These are phyloP conservation scores for Nicotiana obtusifolia DNA, from an alignment of 257 asterid species.

Conservation along the genomic window DNA sequence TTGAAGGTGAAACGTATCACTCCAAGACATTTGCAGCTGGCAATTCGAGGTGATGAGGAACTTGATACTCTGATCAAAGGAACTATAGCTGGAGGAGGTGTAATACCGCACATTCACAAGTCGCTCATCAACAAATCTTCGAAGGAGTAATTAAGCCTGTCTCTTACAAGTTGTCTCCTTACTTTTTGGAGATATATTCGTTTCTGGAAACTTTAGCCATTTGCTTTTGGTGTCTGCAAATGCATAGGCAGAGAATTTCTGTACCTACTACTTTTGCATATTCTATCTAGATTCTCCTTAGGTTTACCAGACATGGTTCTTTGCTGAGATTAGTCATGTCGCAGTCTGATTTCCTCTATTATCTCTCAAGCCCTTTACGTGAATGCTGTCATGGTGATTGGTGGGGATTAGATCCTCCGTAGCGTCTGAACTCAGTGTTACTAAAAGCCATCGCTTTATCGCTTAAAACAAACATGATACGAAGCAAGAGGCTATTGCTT, in stretches of 20 bases:
- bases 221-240: constrained; percentile 7
- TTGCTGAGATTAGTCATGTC: background rate
- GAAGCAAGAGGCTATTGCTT: too few species aligned
- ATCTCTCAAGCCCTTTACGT: background rate
- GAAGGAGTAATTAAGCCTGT: constrained; percentile 15
- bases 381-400: too few species aligned
- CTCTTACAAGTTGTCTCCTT: background rate
- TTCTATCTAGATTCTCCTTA: constrained; percentile 8
- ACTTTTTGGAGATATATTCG: background rate
- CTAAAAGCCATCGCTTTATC: too few species aligned
- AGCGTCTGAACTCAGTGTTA: too few species aligned
- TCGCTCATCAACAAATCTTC: constrained; percentile 36
- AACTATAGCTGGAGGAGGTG: constrained; percentile 39
- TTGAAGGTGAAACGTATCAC: constrained; percentile 38
- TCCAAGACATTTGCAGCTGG: constrained; percentile 37
- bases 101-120: constrained; percentile 37
- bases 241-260: background rate
- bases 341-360: background rate
- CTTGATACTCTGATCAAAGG: constrained; percentile 39
- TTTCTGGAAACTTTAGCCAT: background rate
- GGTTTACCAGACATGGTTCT: background rate
- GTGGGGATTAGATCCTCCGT: too few species aligned
- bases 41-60: constrained; percentile 38
- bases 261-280: background rate
- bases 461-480: too few species aligned